These are phyloP conservation scores for Lactifluus hygrophoroides DNA, from an alignment of 768 basidiomycete genomes.

Conservation along the genomic window DNA sequence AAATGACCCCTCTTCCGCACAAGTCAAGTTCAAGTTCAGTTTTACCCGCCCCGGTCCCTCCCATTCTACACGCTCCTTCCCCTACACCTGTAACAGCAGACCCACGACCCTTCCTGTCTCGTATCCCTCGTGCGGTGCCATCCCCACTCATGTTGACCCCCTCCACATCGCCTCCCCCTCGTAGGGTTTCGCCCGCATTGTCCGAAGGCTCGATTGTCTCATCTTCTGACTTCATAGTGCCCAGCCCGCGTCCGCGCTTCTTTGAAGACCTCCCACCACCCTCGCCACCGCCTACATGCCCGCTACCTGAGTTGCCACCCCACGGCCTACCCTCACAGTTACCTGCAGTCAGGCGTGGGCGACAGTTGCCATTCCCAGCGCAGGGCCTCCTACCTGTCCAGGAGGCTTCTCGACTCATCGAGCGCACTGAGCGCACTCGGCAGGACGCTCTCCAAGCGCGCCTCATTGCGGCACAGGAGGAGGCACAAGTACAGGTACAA, in stretches of 20 bases:
- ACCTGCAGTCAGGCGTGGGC: slow-evolving; percentile 32
- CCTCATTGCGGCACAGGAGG: neutral
- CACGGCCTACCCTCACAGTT: slow-evolving; percentile 14
- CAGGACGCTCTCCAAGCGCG: neutral
- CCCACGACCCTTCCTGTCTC: neutral
- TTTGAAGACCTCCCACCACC: slow-evolving; percentile 19
- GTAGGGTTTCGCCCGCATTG: neutral
- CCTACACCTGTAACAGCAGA: neutral
- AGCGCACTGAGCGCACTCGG: slow-evolving; percentile 10
- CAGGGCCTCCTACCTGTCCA: slow-evolving; percentile 30
- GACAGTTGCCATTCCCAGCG: slow-evolving; percentile 44
- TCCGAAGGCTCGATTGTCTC: slow-evolving; percentile 16
- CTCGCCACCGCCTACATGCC: slow-evolving; percentile 18
- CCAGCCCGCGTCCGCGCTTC: slow-evolving; percentile 15
- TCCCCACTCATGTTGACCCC: slow-evolving; percentile 1
- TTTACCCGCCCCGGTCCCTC: neutral
- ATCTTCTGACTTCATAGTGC: slow-evolving; percentile 17
- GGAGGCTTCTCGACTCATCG: slow-evolving; percentile 21
- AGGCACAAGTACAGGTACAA: neutral
- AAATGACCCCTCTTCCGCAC: neutral
- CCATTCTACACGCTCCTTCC: neutral
- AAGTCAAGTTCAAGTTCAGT: neutral
- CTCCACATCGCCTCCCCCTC: neutral
- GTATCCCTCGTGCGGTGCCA: neutral
- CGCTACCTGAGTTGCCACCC: slow-evolving; percentile 13